Percentiles rank a stretch among this genome's conserved stretches.
Conservation (phyloP, 148 eudicot genomes). For the Talinum fruticosum region DNA sequence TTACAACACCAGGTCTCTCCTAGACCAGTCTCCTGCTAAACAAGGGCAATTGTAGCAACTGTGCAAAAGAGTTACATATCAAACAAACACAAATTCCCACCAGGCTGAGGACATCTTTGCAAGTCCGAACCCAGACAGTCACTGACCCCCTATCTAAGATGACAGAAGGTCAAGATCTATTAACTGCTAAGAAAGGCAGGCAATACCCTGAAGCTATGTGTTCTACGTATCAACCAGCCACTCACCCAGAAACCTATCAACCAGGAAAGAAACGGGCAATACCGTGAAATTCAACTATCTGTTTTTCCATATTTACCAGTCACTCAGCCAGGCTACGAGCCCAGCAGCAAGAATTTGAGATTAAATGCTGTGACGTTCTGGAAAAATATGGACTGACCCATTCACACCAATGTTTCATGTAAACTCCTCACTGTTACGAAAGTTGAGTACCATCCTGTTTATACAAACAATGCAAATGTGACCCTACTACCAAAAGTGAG, state of each 20-base stretch:
- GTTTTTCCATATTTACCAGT: background rate
- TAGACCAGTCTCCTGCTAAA: background rate
- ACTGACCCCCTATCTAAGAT: background rate
- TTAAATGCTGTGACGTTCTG: background rate
- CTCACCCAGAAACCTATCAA: too few species aligned
- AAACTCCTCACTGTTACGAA: background rate
- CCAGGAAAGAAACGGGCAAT: too few species aligned
- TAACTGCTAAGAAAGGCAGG: too few species aligned
- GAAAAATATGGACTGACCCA: background rate
- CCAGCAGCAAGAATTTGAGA: background rate
- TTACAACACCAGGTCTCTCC: background rate
- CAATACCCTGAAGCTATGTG: too few species aligned
- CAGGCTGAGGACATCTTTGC: background rate
- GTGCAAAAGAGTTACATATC: background rate
- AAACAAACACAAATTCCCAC: background rate
- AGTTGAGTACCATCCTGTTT: background rate
- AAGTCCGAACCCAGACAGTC: background rate
- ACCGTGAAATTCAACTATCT: background rate
- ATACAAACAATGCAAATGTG: background rate
- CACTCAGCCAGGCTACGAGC: slow-evolving; percentile 1
- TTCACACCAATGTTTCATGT: background rate
- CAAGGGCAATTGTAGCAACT: background rate
- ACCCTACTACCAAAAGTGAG: background rate
- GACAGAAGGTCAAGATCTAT: background rate
- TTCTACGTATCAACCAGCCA: too few species aligned